Evolutionary conservation across 176 grass and related monocot species (phyloP).

Genomic region (Cenchrus fungigraminus): DNA sequence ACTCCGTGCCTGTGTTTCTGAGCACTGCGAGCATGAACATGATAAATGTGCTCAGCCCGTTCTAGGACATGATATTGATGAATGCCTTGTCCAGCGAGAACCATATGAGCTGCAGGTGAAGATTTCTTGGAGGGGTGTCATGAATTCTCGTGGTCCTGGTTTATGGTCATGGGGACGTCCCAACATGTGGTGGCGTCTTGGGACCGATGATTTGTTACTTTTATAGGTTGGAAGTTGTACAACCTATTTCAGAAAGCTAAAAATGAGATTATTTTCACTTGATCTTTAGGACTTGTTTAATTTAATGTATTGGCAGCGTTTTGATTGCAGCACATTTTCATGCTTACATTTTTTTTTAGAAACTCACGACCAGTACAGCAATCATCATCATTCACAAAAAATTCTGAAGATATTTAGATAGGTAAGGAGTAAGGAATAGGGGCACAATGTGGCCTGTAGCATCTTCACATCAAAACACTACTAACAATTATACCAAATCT

Average conservation of each 20-base stretch:
- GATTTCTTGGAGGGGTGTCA: neutral
- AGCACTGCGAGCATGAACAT: neutral
- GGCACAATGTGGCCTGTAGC: neutral
- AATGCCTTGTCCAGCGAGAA: neutral
- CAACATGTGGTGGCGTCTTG: neutral
- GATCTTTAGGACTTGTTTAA: no score
- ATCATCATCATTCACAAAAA: constrained; percentile 2
- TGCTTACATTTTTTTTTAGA: no score
- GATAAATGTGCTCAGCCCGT: neutral
- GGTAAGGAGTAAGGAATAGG: neutral
- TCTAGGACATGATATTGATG: neutral
- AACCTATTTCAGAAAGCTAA: neutral
- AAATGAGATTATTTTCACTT: no score
- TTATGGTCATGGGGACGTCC: neutral
- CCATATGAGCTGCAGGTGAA: neutral
- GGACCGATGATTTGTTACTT: neutral
- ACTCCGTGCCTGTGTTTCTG: neutral
- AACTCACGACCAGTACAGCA: neutral
- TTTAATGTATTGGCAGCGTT: no score
- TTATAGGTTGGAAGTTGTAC: neutral
- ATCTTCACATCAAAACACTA: neutral
- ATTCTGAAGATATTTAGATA: neutral
- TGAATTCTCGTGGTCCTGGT: neutral
- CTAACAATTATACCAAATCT: constrained; percentile 7
- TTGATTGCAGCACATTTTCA: no score